Base-by-base conservation (phyloP, 129 eudicot genomes). In the Solidago caesia region DNA sequence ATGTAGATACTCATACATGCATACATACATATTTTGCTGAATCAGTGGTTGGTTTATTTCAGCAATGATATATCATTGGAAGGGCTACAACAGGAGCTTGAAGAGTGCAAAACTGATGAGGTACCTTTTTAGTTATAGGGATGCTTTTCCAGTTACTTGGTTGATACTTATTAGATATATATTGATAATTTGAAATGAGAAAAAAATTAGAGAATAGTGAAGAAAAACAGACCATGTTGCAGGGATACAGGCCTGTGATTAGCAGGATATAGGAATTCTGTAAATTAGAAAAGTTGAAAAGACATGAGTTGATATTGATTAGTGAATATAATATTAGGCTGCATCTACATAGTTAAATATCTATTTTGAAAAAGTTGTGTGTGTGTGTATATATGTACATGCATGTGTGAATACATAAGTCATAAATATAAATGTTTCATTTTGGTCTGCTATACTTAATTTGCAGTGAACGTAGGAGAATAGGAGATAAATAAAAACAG, bases 61-160 rank as follows among this genome's bases (percentile, higher is more conserved):
- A 93, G 98, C 82, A 93, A 94, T 68, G 98, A 88, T 78, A 77
- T 94, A 46, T 94, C 97, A 55, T 85, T 94, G 65, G 97, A 94
- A 83, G 98, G 98, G 66, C 85, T 94, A 14, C 93, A 94, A 49
- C 92, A 94, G 72, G 98, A 94, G 82, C 89, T 94, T 26, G 88
- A 88, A 78, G 98, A 90, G 79, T 94, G 98, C 80, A 80, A 83
- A 87, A 67, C 80, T 49, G 97, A 90, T 58, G 93, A 94, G 82
- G 98, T 94, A 73, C 78, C 45, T 79, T 52, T n/a, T 52, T n/a
- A 63, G 45, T 43, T 14, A 44, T 39, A 49, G 8, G 66, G 8
- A 60, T 70, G 44, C 42, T 33, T 68, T 46, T 70, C 27, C 45
- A 42, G 56, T 49, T 71, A 47, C 59, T 51, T 71, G 45, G 43